phyloP scores from a whole-genome alignment of 140 eudicot genomes.

The Cichorium intybus region DNA sequence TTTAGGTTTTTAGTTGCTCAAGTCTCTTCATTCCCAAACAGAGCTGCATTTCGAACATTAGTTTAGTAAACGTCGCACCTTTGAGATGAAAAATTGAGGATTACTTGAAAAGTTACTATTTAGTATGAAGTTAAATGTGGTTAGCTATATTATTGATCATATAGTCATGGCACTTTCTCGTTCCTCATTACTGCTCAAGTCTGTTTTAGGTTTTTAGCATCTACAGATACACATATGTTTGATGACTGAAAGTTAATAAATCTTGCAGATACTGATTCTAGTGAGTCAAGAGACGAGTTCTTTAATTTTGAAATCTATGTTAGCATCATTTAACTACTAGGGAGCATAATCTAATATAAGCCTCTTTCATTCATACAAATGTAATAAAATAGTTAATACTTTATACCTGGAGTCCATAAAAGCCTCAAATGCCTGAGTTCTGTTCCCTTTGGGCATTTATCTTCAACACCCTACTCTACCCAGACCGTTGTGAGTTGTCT shows the following conservation, averaged over 20 bases:
- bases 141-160: neutral
- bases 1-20: conserved; percentile 5
- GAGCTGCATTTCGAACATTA: neutral
- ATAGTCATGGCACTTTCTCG: no score
- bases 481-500: no score
- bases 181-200: no score
- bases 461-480: neutral
- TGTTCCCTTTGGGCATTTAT: neutral
- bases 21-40: neutral
- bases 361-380: neutral
- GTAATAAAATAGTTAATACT: neutral
- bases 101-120: neutral
- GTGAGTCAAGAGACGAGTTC: no score
- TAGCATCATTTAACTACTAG: no score
- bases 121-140: conserved; percentile 8
- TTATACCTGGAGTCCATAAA: neutral
- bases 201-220: no score
- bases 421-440: neutral
- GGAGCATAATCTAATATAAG: neutral
- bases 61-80: neutral
- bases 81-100: conserved; percentile 12
- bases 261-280: no score
- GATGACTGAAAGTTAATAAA: no score
- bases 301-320: no score
- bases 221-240: conserved; percentile 5